Evolutionary conservation across 2,329 filamentous ascomycete genomes (phyloP).

Genomic region (Hortaea sp.): DNA sequence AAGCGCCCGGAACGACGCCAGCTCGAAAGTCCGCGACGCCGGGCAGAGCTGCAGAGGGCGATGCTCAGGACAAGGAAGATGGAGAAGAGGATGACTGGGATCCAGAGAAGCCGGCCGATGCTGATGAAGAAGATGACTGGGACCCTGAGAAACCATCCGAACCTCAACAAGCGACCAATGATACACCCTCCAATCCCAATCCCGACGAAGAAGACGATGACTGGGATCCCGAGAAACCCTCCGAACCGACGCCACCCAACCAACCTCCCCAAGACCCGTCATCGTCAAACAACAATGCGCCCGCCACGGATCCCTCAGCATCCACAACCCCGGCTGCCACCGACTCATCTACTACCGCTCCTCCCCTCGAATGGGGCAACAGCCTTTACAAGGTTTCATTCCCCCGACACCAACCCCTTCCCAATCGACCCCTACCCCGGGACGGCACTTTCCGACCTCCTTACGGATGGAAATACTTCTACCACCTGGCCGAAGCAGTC

Average conservation of each 20-base stretch:
- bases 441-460: constrained; percentile 90
- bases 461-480: constrained; percentile 96
- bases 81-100: constrained; percentile 26
- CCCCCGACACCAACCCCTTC: constrained; percentile 47
- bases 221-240: constrained; percentile 31
- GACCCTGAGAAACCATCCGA: constrained; percentile 37
- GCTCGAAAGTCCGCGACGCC: constrained; percentile 8
- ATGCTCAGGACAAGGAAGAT: constrained; percentile 18
- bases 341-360: constrained; percentile 6
- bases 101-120: constrained; percentile 31
- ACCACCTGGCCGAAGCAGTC: constrained; percentile 90
- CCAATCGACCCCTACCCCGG: constrained; percentile 40
- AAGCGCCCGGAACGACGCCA: constrained; percentile 30
- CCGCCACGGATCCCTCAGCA: neutral
- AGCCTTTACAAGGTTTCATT: constrained; percentile 86
- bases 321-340: neutral
- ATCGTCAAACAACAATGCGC: neutral
- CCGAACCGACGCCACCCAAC: constrained; percentile 19
- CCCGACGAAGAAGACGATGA: constrained; percentile 24
- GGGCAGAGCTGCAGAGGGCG: constrained; percentile 6
- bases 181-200: neutral
- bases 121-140: constrained; percentile 24
- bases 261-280: constrained; percentile 1
- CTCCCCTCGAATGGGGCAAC: constrained; percentile 74
- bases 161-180: constrained; percentile 10